Evolutionary conservation across 805 yeast genomes (phyloP), one percentile per base, ranked within the genome.

Genomic region (Candida hungchunana): DNA sequence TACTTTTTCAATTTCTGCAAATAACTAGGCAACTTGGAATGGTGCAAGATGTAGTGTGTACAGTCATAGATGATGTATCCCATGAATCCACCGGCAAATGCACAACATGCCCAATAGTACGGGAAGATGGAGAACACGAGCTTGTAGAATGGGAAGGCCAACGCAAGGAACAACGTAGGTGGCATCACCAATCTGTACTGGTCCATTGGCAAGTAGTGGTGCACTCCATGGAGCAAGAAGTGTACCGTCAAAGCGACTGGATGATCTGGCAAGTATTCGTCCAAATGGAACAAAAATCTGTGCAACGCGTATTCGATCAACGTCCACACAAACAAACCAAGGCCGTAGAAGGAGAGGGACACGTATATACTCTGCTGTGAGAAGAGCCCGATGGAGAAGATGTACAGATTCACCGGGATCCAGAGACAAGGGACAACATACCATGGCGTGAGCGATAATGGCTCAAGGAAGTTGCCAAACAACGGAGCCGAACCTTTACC

Each of bases 131-230:
- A 57, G 55, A 88, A 93, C 13, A 93, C 93, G 36, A 85, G 60
- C 47, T 66, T 75, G 64, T 84, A 85, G 62, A 93, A 74, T 30
- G 99, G 99, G 26, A 70, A 74, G 32, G 87, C 79, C 44, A 93
- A 64, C 3, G 73, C 62, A 12, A 81, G 44, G 46, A 90, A 81
- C 55, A 93, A 66, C 0, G 97, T 71, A 32, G 99, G 99, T 3
- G 99, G 99, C 84, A 93, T 82, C 24, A 93, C 99, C 53, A 93
- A 74, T 58, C 99, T 78, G 59, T 77, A 69, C 42, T 75, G 76
- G 66, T 93, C 99, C 98, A 94, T 93, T 45, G 99, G 99, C 49
- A 93, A 71, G 60, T 85, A 93, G 62, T 93, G 99, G 60, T 93
- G 99, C 34, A 89, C 82, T 39, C 99, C 99, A 53, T 93, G 99